Evolutionary conservation across 176 grass and related monocot species (phyloP), one percentile per base, ranked within the genome.

Genomic region (Raddia guianensis): DNA sequence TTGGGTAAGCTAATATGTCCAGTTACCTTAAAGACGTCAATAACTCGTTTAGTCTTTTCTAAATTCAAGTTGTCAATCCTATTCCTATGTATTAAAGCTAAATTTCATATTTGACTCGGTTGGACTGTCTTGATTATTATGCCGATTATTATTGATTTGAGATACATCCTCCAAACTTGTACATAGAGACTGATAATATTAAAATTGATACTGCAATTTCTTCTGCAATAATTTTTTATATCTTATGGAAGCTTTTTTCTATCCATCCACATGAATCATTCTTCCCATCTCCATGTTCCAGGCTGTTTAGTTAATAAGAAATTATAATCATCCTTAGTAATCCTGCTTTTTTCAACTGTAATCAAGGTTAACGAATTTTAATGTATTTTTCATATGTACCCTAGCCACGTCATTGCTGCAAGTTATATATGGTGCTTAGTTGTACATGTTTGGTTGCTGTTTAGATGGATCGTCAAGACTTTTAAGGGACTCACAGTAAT

Each of bases 1-100:
- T 12, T 92, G 95, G 85, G 95, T 98, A 80, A 93, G 81, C 61
- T 78, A 88, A 49, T 65, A 2, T 57, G 11, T 33, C n/a, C 47
- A 64, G n/a, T 59, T 11, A 11, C 20, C 27, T 27, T 84, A 8
- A 49, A 33, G 60, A 45, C 8, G 48, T 83, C 8, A 55, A 10
- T 13, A 78, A 2, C 49, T 73, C 13, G 60, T 88, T 19, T 63
- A 2, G 33, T 69, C 19, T 63, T 89, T 33, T 67, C 7, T 49
- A 66, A 74, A 57, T 57, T 68, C 35, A 68, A 69, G 12, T 69
- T 44, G 12, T 11, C 48, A 66, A 53, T n/a, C n/a, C n/a, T n/a
- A n/a, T n/a, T 74, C 8, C 2, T 54, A 50, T 9, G 6, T 12
- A 32, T 73, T 66, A 72, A 74, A 82, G 16, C 49, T 64, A 18